These are phyloP conservation scores for Penicillium sp. DNA, from an alignment of 2,329 filamentous ascomycete species.

Conservation along the genomic window DNA sequence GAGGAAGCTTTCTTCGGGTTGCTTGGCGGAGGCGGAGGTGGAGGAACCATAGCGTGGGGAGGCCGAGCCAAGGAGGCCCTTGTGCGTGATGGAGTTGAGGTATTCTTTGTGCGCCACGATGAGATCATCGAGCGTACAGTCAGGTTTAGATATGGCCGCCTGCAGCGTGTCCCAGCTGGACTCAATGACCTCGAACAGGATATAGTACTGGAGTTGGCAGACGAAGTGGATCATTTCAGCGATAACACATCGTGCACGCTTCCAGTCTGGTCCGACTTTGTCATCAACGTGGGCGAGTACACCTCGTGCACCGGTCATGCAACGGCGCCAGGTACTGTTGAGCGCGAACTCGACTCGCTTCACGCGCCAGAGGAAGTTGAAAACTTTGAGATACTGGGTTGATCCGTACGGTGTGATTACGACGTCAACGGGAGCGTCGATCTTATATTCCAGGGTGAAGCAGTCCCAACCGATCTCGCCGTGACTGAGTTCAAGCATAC, in stretches of 20 bases:
- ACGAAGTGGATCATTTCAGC: constrained; percentile 99
- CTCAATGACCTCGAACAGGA: constrained; percentile 97
- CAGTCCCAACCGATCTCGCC: constrained; percentile 99
- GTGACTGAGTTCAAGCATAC: constrained; percentile 94
- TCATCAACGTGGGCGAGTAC: constrained; percentile 77
- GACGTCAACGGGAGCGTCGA: constrained; percentile 93
- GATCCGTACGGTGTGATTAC: constrained; percentile 95
- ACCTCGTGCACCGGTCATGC: constrained; percentile 92
- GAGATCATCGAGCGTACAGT: constrained; percentile 89
- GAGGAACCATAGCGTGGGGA: constrained; percentile 23
- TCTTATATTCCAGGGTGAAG: constrained; percentile 98
- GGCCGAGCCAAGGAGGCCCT: constrained; percentile 80
- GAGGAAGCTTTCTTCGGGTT: constrained; percentile 76
- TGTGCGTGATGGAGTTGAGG: constrained; percentile 90
- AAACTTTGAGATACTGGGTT: constrained; percentile 96
- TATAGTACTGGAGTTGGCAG: constrained; percentile 96
- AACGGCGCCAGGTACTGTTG: constrained; percentile 86
- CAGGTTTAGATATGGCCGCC: constrained; percentile 75
- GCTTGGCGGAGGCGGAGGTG: constrained; percentile 33
- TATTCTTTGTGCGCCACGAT: constrained; percentile 90
- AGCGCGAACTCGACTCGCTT: constrained; percentile 97
- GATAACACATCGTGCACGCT: constrained; percentile 79
- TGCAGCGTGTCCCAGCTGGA: constrained; percentile 92
- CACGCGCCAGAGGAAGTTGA: constrained; percentile 98
- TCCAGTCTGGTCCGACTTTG: constrained; percentile 79